Evolutionary conservation across 2,329 filamentous ascomycete genomes (phyloP).

Genomic region (Passalora sequoiae): DNA sequence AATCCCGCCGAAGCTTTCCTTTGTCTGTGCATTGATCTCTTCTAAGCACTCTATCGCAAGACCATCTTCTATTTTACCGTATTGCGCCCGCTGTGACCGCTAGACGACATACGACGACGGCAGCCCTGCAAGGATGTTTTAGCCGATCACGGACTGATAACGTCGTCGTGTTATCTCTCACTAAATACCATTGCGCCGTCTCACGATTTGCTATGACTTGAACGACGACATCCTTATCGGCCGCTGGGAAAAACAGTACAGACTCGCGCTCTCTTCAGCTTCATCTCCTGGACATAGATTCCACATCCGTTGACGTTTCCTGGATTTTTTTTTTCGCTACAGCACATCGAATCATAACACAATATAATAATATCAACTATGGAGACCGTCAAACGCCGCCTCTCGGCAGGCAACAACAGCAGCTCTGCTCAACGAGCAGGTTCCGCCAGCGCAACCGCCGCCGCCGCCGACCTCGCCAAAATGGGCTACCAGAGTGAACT

Average conservation of each 20-base stretch:
- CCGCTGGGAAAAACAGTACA: background rate
- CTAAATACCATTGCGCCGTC: too few species aligned
- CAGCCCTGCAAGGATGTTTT: background rate
- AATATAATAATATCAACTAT: too few species aligned
- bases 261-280: background rate
- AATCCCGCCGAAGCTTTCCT: conserved; percentile 3
- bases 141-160: conserved; percentile 1
- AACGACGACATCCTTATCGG: background rate
- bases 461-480: conserved; percentile 57
- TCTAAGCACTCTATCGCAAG: background rate
- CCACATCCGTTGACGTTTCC: too few species aligned
- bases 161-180: background rate
- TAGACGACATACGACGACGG: background rate
- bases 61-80: background rate
- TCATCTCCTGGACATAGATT: background rate
- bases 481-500: conserved; percentile 66
- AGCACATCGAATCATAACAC: too few species aligned
- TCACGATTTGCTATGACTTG: background rate
- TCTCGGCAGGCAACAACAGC: conserved; percentile 6
- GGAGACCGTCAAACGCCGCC: conserved; percentile 15
- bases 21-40: background rate
- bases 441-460: conserved; percentile 37
- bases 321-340: too few species aligned
- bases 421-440: conserved; percentile 6
- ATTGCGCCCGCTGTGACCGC: background rate